phyloP scores from a whole-genome alignment of 1,284 basidiomycete species.

The Amylostereum areolatum region DNA sequence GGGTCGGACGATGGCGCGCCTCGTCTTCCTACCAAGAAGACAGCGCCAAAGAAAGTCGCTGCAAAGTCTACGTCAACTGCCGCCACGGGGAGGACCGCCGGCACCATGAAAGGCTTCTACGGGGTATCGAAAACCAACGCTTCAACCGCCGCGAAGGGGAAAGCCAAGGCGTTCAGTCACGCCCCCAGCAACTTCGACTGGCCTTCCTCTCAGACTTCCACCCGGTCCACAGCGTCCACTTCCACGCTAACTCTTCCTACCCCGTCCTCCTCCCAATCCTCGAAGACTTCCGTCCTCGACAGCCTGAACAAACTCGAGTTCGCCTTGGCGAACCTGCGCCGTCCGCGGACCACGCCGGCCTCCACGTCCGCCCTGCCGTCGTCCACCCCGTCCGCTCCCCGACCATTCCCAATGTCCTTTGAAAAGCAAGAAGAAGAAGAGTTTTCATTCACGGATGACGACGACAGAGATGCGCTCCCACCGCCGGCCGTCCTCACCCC shows the following conservation, averaged over 20 bases:
- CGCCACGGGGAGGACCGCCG: neutral
- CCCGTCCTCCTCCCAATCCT: neutral
- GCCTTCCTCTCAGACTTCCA: neutral
- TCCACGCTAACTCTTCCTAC: neutral
- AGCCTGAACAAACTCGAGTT: neutral
- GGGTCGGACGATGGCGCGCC: neutral
- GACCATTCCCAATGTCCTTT: slow-evolving; percentile 20
- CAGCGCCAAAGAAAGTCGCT: no score
- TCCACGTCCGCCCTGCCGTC: neutral
- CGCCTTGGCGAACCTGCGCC: neutral
- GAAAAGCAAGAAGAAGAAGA: slow-evolving; percentile 4
- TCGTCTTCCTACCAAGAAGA: neutral
- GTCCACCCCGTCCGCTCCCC: neutral
- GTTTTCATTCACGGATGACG: neutral
- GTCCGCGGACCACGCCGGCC: neutral
- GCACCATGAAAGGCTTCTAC: slow-evolving; percentile 7
- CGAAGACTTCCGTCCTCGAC: neutral
- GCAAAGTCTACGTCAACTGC: neutral
- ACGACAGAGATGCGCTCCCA: slow-evolving; percentile 7
- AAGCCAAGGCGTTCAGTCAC: neutral
- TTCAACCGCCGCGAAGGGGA: neutral
- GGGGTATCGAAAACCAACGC: slow-evolving; percentile 3
- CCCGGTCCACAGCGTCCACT: neutral
- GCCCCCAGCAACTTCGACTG: neutral
- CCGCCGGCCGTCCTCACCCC: slow-evolving; percentile 1